Percentiles rank a stretch among this genome's conserved stretches.
Evolutionary conservation across 495 filamentous ascomycete species (phyloP).

Genomic region (Podospora pseudocomata): DNA sequence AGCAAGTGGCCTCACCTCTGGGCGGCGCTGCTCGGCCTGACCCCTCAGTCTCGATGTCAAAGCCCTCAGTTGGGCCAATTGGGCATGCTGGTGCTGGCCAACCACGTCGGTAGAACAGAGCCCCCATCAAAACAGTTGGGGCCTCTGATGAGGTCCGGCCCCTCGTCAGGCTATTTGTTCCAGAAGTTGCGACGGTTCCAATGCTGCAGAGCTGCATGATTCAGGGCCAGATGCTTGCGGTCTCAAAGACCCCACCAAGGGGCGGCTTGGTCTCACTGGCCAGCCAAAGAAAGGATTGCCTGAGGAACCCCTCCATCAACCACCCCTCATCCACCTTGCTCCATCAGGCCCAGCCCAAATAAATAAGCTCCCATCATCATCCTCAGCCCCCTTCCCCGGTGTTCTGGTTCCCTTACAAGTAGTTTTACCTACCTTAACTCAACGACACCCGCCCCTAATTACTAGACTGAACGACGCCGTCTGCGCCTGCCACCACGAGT

Average conservation of each 20-base stretch:
- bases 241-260: slow-evolving; percentile 15
- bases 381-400: slow-evolving; percentile 7
- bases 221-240: slow-evolving; percentile 1
- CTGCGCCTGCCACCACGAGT: background rate
- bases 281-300: slow-evolving; percentile 9
- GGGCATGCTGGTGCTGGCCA: background rate
- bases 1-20: background rate
- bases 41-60: background rate
- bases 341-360: slow-evolving; percentile 19
- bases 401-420: slow-evolving; percentile 10
- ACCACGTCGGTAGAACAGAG: background rate
- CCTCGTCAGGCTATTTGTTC: slow-evolving; percentile 12
- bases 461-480: slow-evolving; percentile 2
- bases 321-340: slow-evolving; percentile 19
- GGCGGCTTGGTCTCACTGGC: slow-evolving; percentile 15
- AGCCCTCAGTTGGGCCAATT: background rate
- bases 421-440: background rate
- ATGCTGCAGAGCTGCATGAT: background rate
- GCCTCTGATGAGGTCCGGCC: background rate
- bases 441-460: slow-evolving; percentile 11
- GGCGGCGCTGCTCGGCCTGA: background rate
- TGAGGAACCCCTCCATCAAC: slow-evolving; percentile 20
- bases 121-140: slow-evolving; percentile 4
- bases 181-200: slow-evolving; percentile 17
- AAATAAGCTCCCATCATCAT: slow-evolving; percentile 29